These are phyloP conservation scores for Melastoma malabathricum DNA, from an alignment of 345 rosid species.

Conservation along the genomic window DNA sequence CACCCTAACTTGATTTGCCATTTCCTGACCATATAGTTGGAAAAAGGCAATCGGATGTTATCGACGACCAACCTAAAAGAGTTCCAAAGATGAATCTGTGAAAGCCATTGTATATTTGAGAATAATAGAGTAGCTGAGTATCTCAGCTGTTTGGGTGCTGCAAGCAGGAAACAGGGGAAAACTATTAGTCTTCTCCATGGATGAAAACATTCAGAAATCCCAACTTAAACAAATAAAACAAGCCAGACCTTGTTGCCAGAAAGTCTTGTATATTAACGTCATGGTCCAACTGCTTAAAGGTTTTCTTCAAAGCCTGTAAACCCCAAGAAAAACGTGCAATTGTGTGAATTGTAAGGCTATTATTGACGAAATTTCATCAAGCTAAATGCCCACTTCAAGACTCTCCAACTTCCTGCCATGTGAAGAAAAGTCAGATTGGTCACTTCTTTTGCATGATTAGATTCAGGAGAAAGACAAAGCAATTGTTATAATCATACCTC, in stretches of 20 bases:
- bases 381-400: constrained; percentile 46
- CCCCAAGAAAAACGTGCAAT: constrained; percentile 13
- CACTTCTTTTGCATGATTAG: not conserved
- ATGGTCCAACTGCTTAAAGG: constrained; percentile 87
- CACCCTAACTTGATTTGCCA: constrained; percentile 46
- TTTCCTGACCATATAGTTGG: constrained; percentile 34
- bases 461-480: constrained; percentile 3
- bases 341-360: not conserved
- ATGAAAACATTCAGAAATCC: constrained; percentile 1
- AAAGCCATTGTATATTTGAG: not conserved
- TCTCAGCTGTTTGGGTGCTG: constrained; percentile 73
- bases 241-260: constrained; percentile 52
- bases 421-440: too few relatives aligned
- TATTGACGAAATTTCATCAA: not conserved
- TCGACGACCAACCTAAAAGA: not conserved
- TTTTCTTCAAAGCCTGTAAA: constrained; percentile 68
- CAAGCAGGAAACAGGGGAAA: constrained; percentile 11
- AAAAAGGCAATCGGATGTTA: constrained; percentile 8
- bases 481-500: constrained; percentile 23
- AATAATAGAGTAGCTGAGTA: constrained; percentile 10
- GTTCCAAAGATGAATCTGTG: not conserved
- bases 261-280: constrained; percentile 76
- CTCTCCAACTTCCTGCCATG: constrained; percentile 77
- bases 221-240: constrained; percentile 7
- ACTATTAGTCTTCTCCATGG: constrained; percentile 6